Conservation (phyloP, 2,329 filamentous ascomycete species). For the Colletotrichum karsti region DNA sequence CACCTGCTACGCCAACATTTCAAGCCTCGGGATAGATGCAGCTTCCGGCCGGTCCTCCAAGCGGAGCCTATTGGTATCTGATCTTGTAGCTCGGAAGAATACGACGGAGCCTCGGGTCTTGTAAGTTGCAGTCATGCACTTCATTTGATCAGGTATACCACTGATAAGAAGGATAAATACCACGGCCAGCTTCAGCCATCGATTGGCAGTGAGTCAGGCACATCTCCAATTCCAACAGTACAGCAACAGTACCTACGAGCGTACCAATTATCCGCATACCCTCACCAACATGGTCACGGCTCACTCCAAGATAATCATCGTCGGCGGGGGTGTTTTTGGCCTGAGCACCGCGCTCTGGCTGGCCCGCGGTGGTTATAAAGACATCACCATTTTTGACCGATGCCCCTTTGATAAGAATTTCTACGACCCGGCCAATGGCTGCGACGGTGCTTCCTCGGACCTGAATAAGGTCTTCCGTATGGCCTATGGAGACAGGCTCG, state of each 20-base stretch:
- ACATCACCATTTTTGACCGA: conserved; percentile 30
- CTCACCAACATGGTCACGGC: no score
- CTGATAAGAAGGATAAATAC: not conserved
- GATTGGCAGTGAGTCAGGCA: not conserved
- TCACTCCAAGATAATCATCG: not conserved
- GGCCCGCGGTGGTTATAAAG: conserved; percentile 25
- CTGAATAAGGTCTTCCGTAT: conserved; percentile 31
- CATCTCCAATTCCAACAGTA: not conserved
- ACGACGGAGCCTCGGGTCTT: no score
- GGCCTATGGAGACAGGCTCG: conserved; percentile 23
- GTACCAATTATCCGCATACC: no score
- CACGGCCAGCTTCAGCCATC: not conserved
- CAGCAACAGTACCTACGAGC: no score
- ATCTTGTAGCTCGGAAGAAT: not conserved
- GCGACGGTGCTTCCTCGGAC: conserved; percentile 30
- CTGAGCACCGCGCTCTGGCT: conserved; percentile 29
- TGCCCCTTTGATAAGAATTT: conserved; percentile 26
- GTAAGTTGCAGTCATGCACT: no score
- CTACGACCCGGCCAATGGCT: conserved; percentile 26
- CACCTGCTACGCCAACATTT: no score
- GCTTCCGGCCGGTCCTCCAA: not conserved
- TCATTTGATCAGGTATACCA: no score
- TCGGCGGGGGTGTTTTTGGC: conserved; percentile 21
- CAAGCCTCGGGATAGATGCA: not conserved
- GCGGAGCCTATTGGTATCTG: not conserved